A percentile compares a stretch with the other conserved stretches of the same genome.
Evolutionary conservation across 495 filamentous ascomycete genomes (phyloP).

Genomic region (Penicillium lagena): DNA sequence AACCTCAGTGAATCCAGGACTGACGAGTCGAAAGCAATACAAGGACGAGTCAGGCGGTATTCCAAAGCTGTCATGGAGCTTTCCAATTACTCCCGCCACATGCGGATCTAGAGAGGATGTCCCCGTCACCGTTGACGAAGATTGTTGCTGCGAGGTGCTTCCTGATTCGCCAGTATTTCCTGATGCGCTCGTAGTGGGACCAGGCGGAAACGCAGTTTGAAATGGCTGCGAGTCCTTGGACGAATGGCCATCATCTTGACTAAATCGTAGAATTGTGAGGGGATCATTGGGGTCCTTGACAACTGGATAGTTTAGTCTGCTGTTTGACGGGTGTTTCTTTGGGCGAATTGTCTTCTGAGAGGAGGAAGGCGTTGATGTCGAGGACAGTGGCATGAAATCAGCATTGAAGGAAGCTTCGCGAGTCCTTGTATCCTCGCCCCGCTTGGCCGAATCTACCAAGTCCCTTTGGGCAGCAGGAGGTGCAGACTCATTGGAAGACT

Average conservation of each 20-base stretch:
- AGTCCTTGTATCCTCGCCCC: neutral
- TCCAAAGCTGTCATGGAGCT: constrained; percentile 22
- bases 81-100: constrained; percentile 15
- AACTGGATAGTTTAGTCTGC: constrained; percentile 57
- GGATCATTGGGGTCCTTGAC: constrained; percentile 73
- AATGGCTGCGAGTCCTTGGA: constrained; percentile 21
- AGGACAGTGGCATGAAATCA: constrained; percentile 1
- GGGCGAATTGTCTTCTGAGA: constrained; percentile 23
- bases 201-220: constrained; percentile 8
- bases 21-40: constrained; percentile 16
- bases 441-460: no score
- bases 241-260: constrained; percentile 50
- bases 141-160: constrained; percentile 12
- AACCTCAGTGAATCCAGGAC: constrained; percentile 24
- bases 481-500: neutral
- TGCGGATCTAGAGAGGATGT: constrained; percentile 9
- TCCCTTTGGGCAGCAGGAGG: no score
- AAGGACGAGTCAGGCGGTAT: constrained; percentile 15
- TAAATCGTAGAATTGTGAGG: constrained; percentile 58
- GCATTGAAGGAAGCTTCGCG: constrained; percentile 1
- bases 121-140: constrained; percentile 15
- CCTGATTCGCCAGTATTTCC: constrained; percentile 3
- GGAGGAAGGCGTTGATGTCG: constrained; percentile 16
- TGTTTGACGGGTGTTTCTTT: constrained; percentile 18
- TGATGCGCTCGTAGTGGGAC: constrained; percentile 1